phyloP scores from a whole-genome alignment of 768 basidiomycete species.

The Scleroderma bovista region DNA sequence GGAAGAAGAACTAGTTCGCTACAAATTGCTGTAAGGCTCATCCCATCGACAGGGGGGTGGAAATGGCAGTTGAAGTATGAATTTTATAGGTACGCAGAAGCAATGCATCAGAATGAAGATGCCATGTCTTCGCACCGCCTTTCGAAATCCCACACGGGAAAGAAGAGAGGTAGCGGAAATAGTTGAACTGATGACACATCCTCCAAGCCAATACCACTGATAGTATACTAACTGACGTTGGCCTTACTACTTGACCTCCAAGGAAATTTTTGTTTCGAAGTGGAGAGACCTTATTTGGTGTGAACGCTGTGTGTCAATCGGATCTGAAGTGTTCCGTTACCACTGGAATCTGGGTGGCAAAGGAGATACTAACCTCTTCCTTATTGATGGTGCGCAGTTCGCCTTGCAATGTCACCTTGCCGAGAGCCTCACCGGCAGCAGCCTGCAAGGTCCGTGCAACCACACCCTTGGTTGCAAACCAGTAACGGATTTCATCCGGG shows the following conservation, averaged over 20 bases:
- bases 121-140: constrained; percentile 62
- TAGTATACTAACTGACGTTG: too few species aligned
- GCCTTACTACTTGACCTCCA: too few species aligned
- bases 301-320: constrained; percentile 35
- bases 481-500: constrained; percentile 80
- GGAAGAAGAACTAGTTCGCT: constrained; percentile 89
- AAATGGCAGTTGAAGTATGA: neutral
- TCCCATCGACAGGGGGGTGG: neutral
- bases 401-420: constrained; percentile 63
- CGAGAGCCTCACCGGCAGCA: constrained; percentile 53
- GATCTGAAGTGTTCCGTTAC: constrained; percentile 30
- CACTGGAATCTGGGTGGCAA: too few species aligned
- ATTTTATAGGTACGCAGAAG: constrained; percentile 51
- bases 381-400: constrained; percentile 70
- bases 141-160: constrained; percentile 29
- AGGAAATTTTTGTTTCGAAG: too few species aligned
- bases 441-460: constrained; percentile 57
- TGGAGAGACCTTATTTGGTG: constrained; percentile 8
- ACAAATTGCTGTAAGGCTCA: constrained; percentile 72
- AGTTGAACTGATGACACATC: constrained; percentile 3
- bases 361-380: constrained; percentile 51
- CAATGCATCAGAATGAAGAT: constrained; percentile 73
- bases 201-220: too few species aligned
- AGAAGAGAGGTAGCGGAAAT: constrained; percentile 15
- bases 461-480: constrained; percentile 57